Evolutionary conservation across 1,284 basidiomycete species (phyloP).

Genomic region (Somion occarium): DNA sequence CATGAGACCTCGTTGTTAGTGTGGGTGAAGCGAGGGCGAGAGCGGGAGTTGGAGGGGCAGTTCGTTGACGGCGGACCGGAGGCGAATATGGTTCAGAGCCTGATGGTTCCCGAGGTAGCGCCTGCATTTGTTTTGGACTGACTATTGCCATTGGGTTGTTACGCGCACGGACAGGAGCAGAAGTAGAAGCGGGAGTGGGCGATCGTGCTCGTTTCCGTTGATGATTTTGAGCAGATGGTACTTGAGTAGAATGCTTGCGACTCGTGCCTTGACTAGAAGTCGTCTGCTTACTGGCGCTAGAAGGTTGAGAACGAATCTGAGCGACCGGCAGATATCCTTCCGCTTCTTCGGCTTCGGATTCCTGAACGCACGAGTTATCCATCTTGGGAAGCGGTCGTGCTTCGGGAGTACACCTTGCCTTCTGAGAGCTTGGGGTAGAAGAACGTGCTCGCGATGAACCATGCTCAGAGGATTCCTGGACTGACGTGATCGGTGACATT

Average conservation of each 20-base stretch:
- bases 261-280: conserved; percentile 5
- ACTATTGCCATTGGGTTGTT: background rate
- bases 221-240: background rate
- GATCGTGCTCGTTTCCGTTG: conserved; percentile 1
- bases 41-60: conserved; percentile 15
- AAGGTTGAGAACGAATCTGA: conserved; percentile 16
- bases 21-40: conserved; percentile 9
- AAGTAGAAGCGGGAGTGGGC: background rate
- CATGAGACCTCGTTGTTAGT: conserved; percentile 12
- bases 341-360: conserved; percentile 7
- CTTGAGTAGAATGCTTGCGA: background rate
- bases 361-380: conserved; percentile 11
- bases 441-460: conserved; percentile 3
- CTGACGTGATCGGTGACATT: conserved; percentile 1
- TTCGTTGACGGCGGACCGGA: conserved; percentile 10
- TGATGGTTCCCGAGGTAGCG: background rate
- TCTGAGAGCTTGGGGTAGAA: background rate
- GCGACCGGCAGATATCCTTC: conserved; percentile 19
- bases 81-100: background rate
- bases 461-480: background rate
- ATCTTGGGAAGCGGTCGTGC: conserved; percentile 9
- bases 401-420: background rate
- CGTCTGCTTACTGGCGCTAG: conserved; percentile 10
- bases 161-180: conserved; percentile 2
- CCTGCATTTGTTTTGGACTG: background rate